Conservation (phyloP, 495 filamentous ascomycete genomes). For the Antarctomyces pellizariae region DNA sequence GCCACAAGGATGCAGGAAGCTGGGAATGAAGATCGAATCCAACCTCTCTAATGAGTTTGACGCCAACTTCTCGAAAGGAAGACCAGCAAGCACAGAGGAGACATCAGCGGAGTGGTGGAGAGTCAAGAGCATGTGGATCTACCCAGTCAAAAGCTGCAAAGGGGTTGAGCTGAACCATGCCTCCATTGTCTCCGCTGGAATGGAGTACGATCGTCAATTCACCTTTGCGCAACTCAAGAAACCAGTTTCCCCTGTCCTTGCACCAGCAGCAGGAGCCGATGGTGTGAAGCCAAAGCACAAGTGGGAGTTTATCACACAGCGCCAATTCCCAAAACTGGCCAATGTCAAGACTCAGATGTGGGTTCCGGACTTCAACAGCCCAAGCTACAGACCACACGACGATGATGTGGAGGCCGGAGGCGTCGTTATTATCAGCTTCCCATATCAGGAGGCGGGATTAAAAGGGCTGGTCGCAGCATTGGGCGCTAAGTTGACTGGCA, state of each 20-base stretch:
- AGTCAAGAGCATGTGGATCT: conserved; percentile 65
- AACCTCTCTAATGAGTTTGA: conserved; percentile 17
- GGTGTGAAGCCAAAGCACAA: conserved; percentile 23
- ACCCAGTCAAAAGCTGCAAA: conserved; percentile 71
- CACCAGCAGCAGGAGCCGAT: conserved; percentile 14
- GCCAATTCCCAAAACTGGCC: conserved; percentile 47
- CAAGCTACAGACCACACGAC: conserved; percentile 17
- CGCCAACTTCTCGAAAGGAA: conserved; percentile 10
- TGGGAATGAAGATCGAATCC: conserved; percentile 19
- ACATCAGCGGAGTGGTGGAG: conserved; percentile 20
- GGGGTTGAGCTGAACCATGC: conserved; percentile 50
- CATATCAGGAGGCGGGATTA: conserved; percentile 24
- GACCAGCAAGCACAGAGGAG: conserved; percentile 10
- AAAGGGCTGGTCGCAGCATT: conserved; percentile 17
- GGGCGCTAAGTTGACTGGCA: conserved; percentile 21
- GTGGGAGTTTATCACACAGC: conserved; percentile 68
- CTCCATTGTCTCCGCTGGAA: conserved; percentile 43
- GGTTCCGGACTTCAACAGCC: conserved; percentile 41
- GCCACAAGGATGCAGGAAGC: conserved; percentile 23
- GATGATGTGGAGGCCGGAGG: conserved; percentile 29
- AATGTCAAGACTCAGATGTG: conserved; percentile 57
- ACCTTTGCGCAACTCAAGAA: conserved; percentile 43
- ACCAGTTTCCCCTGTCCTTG: conserved; percentile 26
- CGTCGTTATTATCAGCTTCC: conserved; percentile 35
- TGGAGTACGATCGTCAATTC: conserved; percentile 70